Evolutionary conservation across 2,329 filamentous ascomycete species (phyloP).

Genomic region (Albifimbria verrucaria): DNA sequence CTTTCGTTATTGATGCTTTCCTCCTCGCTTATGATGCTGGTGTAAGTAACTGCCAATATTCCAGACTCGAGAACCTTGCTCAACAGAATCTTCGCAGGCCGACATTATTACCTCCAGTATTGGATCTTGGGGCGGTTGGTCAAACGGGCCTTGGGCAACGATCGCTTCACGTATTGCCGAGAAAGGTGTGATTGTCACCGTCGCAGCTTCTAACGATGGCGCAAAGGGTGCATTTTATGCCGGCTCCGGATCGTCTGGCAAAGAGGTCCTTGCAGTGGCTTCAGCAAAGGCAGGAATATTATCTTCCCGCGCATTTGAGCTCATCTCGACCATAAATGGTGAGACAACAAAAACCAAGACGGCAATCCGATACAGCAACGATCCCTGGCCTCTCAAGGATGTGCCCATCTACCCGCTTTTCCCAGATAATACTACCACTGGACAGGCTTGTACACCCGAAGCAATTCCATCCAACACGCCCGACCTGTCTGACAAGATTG

Average conservation of each 20-base stretch:
- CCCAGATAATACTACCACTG: not conserved
- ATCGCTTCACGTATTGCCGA: slow-evolving; percentile 32
- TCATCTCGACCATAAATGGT: slow-evolving; percentile 13
- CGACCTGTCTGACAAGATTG: slow-evolving; percentile 1
- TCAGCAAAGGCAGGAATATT: slow-evolving; percentile 30
- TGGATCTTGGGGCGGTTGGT: slow-evolving; percentile 23
- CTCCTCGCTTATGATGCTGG: slow-evolving; percentile 29
- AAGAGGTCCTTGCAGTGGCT: slow-evolving; percentile 39
- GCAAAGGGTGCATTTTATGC: slow-evolving; percentile 37
- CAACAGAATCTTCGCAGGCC: slow-evolving; percentile 11
- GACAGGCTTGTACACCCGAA: not conserved
- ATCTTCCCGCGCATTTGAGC: slow-evolving; percentile 17
- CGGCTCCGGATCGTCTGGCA: slow-evolving; percentile 36
- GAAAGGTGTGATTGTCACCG: slow-evolving; percentile 38
- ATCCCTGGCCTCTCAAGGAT: not conserved
- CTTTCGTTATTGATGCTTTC: slow-evolving; percentile 30
- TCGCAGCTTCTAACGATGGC: slow-evolving; percentile 43
- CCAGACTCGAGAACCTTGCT: slow-evolving; percentile 30
- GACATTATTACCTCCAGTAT: slow-evolving; percentile 33
- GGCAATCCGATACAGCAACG: not conserved
- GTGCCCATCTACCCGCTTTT: not conserved
- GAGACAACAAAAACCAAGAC: not conserved
- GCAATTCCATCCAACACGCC: not conserved
- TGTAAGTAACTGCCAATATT: no score
- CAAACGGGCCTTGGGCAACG: slow-evolving; percentile 25